These are phyloP conservation scores for Aspergillus ostianus DNA, from an alignment of 495 filamentous ascomycete species.

Conservation along the genomic window DNA sequence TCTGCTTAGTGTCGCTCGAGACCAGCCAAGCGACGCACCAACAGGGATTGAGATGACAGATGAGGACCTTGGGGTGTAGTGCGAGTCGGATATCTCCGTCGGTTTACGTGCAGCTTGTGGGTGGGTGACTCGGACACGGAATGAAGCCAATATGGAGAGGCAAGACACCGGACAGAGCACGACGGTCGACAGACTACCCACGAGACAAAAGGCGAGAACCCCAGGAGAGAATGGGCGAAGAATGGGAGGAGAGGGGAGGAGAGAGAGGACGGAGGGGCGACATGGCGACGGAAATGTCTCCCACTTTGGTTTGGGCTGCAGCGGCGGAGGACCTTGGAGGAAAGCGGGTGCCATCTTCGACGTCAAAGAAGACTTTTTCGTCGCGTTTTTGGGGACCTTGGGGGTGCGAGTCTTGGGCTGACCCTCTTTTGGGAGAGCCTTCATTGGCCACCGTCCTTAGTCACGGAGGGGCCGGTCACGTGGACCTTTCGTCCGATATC, in stretches of 20 bases:
- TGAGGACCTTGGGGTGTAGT: slow-evolving; percentile 19
- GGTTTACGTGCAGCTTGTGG: not conserved
- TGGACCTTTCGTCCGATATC: not conserved
- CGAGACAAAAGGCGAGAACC: not conserved
- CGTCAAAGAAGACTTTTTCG: slow-evolving; percentile 22
- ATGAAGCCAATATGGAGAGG: not conserved
- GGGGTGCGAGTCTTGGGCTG: slow-evolving; percentile 21
- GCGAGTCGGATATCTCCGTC: slow-evolving; percentile 7
- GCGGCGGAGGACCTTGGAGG: slow-evolving; percentile 27
- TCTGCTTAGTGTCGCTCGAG: slow-evolving; percentile 2
- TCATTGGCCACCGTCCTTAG: too few relatives aligned
- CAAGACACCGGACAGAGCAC: not conserved
- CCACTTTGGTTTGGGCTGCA: slow-evolving; percentile 11
- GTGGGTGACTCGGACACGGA: not conserved
- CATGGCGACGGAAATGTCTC: slow-evolving; percentile 12
- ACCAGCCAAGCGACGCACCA: slow-evolving; percentile 2
- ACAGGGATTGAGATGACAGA: slow-evolving; percentile 5
- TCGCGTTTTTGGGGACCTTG: slow-evolving; percentile 37
- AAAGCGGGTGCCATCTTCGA: slow-evolving; percentile 6
- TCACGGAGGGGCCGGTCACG: not conserved
- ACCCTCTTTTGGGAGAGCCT: too few relatives aligned
- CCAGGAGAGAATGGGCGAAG: not conserved
- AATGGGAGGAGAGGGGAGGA: not conserved
- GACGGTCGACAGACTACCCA: not conserved
- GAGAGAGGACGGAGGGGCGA: not conserved